Percentiles rank a stretch among this genome's conserved stretches.
Conservation (phyloP, 2,329 filamentous ascomycete species). For the Alternaria atra region DNA sequence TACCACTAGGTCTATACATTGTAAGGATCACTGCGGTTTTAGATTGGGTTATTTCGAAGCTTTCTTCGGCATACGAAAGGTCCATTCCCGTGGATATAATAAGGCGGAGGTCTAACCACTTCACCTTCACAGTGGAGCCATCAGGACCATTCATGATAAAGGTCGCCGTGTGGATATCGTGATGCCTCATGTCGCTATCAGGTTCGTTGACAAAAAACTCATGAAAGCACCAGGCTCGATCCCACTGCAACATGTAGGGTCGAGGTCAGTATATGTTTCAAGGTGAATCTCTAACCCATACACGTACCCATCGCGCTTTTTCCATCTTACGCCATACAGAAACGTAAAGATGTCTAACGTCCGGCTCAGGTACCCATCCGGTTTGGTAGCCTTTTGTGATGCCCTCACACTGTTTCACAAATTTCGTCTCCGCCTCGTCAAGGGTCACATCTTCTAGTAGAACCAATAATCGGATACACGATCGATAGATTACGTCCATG, state of each 20-base stretch:
- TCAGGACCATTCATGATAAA: conserved; percentile 25
- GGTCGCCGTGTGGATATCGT: conserved; percentile 20
- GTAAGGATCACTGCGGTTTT: background rate
- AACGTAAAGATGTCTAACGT: background rate
- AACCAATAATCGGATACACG: conserved; percentile 20
- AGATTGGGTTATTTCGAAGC: background rate
- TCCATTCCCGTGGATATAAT: conserved; percentile 11
- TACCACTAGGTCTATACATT: background rate
- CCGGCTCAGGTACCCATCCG: background rate
- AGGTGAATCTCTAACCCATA: background rate
- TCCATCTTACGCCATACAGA: conserved; percentile 19
- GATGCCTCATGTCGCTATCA: conserved; percentile 18
- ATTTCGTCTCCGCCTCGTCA: conserved; percentile 7
- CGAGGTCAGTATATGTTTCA: background rate
- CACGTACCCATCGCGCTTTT: conserved; percentile 15
- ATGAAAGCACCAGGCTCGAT: conserved; percentile 28
- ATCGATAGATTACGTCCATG: conserved; percentile 31
- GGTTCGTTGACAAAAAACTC: conserved; percentile 29
- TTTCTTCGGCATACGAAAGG: background rate
- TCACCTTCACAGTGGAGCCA: conserved; percentile 18
- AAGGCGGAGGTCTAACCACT: conserved; percentile 18
- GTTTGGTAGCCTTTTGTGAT: background rate
- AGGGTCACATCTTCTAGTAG: conserved; percentile 27
- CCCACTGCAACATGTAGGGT: conserved; percentile 1
- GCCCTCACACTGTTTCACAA: conserved; percentile 9